A percentile compares a stretch with the other conserved stretches of the same genome.
phyloP scores from a whole-genome alignment of 495 filamentous ascomycete species.

The Rhizodiscina lignyota region DNA sequence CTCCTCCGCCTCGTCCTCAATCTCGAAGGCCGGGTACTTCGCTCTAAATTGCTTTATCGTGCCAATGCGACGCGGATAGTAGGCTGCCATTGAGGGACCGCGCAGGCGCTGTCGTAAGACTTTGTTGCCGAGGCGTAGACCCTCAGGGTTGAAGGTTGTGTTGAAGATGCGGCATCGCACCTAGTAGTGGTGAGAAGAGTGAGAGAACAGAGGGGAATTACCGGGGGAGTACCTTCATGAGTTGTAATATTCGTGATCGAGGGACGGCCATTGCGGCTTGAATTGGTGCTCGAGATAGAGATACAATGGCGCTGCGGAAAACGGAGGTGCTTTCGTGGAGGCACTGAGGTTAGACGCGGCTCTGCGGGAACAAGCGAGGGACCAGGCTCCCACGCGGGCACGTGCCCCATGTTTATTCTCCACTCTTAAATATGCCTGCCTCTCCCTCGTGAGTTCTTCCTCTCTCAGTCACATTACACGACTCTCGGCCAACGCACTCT shows the following conservation, averaged over 20 bases:
- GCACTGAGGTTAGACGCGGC: too few species aligned
- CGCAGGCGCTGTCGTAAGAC: conserved; percentile 69
- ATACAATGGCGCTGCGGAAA: too few species aligned
- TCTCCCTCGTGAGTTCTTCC: too few species aligned
- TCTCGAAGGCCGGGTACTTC: background rate
- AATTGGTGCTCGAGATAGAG: background rate
- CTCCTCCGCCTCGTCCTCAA: background rate
- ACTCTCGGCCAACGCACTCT: too few species aligned
- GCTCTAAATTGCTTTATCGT: conserved; percentile 3
- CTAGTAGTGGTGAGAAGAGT: too few species aligned
- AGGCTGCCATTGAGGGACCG: conserved; percentile 61
- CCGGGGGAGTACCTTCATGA: conserved; percentile 80
- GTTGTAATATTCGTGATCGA: conserved; percentile 53
- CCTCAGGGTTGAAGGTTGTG: conserved; percentile 73
- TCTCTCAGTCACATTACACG: too few species aligned
- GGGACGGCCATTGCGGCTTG: conserved; percentile 46
- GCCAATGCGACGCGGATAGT: conserved; percentile 59
- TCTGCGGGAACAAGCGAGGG: too few species aligned
- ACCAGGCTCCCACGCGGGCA: too few species aligned
- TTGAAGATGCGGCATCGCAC: conserved; percentile 82
- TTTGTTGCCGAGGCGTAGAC: conserved; percentile 69
- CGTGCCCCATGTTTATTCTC: too few species aligned
- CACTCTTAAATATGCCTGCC: too few species aligned
- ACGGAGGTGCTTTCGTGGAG: too few species aligned
- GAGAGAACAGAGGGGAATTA: too few species aligned